These are phyloP conservation scores for Nigrograna mackinnonii DNA, from an alignment of 2,329 filamentous ascomycete genomes.

Conservation along the genomic window DNA sequence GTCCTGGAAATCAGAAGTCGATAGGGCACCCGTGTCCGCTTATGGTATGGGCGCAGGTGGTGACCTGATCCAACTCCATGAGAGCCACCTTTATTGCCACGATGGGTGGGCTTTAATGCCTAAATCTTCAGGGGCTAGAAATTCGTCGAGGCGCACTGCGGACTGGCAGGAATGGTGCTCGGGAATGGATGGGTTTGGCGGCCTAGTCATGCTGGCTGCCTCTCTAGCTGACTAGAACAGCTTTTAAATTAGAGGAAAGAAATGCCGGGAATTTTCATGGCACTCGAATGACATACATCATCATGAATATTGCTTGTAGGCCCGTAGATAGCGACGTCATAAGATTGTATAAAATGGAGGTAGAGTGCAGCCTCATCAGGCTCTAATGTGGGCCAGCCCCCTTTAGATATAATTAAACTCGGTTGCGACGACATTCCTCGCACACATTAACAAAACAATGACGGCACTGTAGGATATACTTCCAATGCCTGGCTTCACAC, in stretches of 20 bases:
- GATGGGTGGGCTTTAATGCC: too few relatives aligned
- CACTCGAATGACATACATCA: not conserved
- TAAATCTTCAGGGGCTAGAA: constrained; percentile 15
- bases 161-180: constrained; percentile 52
- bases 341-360: too few relatives aligned
- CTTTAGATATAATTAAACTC: too few relatives aligned
- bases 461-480: constrained; percentile 25
- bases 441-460: constrained; percentile 24
- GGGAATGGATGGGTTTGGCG: constrained; percentile 51
- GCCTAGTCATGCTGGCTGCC: constrained; percentile 51
- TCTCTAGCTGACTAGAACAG: constrained; percentile 22
- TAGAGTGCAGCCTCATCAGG: too few relatives aligned
- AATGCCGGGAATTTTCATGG: too few relatives aligned
- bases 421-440: constrained; percentile 23
- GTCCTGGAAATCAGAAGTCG: constrained; percentile 44
- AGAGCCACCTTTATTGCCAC: too few relatives aligned
- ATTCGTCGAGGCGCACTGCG: constrained; percentile 17
- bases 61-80: too few relatives aligned
- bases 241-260: not conserved
- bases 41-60: too few relatives aligned
- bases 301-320: too few relatives aligned
- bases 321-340: too few relatives aligned
- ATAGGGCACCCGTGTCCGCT: too few relatives aligned
- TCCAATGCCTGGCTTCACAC: constrained; percentile 20
- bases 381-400: too few relatives aligned